phyloP scores from a whole-genome alignment of 2,329 filamentous ascomycete species.

The Stagonosporopsis cucurbitacearum region DNA sequence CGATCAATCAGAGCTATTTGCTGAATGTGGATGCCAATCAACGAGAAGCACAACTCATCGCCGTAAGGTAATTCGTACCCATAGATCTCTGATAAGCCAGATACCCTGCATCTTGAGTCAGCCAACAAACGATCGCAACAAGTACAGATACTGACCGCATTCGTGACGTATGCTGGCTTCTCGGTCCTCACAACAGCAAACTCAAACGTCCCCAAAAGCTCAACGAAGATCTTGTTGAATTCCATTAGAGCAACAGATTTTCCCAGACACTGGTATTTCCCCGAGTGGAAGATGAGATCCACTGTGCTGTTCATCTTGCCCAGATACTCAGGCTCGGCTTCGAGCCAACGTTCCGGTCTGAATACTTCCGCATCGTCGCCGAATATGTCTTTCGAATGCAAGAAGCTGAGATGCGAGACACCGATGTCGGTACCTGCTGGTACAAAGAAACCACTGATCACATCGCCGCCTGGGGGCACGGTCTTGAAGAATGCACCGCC shows the following conservation, averaged over 20 bases:
- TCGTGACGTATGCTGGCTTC: not conserved
- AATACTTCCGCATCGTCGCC: conserved; percentile 28
- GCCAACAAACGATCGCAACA: not conserved
- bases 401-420: conserved; percentile 14
- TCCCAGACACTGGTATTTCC: conserved; percentile 35
- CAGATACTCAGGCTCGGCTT: conserved; percentile 40
- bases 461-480: conserved; percentile 29
- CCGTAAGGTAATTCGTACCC: not conserved
- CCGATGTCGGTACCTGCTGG: conserved; percentile 34
- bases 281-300: conserved; percentile 35
- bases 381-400: conserved; percentile 24
- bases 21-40: not conserved
- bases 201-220: conserved; percentile 7
- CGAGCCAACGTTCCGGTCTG: conserved; percentile 27
- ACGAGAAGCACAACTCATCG: not conserved
- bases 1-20: too few relatives aligned
- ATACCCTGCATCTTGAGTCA: not conserved
- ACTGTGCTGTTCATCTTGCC: conserved; percentile 32
- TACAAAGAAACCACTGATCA: conserved; percentile 27
- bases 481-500: conserved; percentile 45
- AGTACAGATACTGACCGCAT: not conserved
- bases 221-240: conserved; percentile 42
- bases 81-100: conserved; percentile 1
- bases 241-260: conserved; percentile 37
- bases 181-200: not conserved